Evolutionary conservation across 1,284 basidiomycete species (phyloP).

Genomic region (Ceratobasidium sp.): DNA sequence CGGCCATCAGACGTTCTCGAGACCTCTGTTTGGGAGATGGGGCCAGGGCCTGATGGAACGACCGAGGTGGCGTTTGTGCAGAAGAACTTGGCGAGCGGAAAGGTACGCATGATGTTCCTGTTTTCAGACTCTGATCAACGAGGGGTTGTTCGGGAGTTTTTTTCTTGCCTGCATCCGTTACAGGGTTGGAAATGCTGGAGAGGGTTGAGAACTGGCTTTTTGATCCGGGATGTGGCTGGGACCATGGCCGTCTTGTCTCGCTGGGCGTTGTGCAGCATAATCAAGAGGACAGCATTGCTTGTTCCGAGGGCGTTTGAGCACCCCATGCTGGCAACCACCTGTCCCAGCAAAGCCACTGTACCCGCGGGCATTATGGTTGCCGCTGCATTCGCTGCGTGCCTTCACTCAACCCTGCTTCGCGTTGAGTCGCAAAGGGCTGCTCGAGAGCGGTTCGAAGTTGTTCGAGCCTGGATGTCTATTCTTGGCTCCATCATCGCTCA

Average conservation of each 20-base stretch:
- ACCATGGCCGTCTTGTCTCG: no score
- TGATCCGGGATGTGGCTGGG: neutral
- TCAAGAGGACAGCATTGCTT: no score
- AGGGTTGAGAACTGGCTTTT: neutral
- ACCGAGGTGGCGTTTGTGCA: conserved; percentile 79
- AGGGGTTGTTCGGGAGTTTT: neutral
- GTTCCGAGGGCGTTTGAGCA: no score
- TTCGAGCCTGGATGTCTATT: neutral
- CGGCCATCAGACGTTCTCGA: conserved; percentile 67
- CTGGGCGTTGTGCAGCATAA: no score
- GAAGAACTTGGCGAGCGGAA: conserved; percentile 75
- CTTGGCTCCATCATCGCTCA: no score
- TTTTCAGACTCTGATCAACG: conserved; percentile 34
- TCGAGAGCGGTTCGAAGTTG: no score
- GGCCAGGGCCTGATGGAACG: conserved; percentile 72
- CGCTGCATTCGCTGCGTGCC: conserved; percentile 6
- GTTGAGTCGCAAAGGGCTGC: neutral
- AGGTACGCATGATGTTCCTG: conserved; percentile 60
- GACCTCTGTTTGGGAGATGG: conserved; percentile 82
- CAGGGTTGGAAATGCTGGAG: no score
- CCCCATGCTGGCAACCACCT: no score
- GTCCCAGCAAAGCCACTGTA: no score
- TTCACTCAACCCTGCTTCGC: conserved; percentile 17
- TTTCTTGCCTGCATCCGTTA: neutral
- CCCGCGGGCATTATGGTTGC: no score